A percentile compares a stretch with the other conserved stretches of the same genome.
These are phyloP conservation scores for Protomyces lactucae-debilis DNA, from an alignment of 1,139 yeast species.

Conservation along the genomic window DNA sequence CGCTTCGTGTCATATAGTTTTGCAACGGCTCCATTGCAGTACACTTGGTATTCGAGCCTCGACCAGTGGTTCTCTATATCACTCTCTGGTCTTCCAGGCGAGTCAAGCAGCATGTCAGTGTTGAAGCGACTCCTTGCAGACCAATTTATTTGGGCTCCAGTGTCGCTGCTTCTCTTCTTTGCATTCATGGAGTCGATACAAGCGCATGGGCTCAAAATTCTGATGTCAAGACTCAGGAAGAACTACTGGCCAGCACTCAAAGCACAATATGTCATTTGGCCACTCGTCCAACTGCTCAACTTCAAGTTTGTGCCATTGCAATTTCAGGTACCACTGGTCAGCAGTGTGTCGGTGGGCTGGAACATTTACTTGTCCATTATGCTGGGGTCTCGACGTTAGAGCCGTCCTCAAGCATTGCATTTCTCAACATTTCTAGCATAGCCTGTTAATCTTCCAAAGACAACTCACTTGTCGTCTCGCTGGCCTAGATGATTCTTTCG, in stretches of 20 bases:
- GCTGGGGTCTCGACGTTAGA: slow-evolving; percentile 1
- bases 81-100: not conserved
- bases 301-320: slow-evolving; percentile 42
- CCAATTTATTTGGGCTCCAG: slow-evolving; percentile 72
- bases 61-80: slow-evolving; percentile 24
- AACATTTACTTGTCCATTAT: slow-evolving; percentile 17
- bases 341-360: slow-evolving; percentile 23
- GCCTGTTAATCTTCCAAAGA: not conserved
- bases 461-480: not conserved
- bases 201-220: slow-evolving; percentile 39
- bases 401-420: not conserved
- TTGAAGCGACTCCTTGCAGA: slow-evolving; percentile 42
- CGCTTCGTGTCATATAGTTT: slow-evolving; percentile 26
- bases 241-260: slow-evolving; percentile 22
- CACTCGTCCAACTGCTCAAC: slow-evolving; percentile 67
- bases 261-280: slow-evolving; percentile 81
- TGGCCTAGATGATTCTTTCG: not conserved
- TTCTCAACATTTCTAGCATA: not conserved
- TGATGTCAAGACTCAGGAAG: slow-evolving; percentile 23
- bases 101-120: slow-evolving; percentile 4
- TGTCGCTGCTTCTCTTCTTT: slow-evolving; percentile 63
- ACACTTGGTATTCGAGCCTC: slow-evolving; percentile 28
- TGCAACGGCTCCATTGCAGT: slow-evolving; percentile 23
- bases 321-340: slow-evolving; percentile 26
- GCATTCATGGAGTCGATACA: slow-evolving; percentile 65